These are phyloP conservation scores for Chionographis japonica DNA, from an alignment of 106 monocot genomes.

Conservation along the genomic window DNA sequence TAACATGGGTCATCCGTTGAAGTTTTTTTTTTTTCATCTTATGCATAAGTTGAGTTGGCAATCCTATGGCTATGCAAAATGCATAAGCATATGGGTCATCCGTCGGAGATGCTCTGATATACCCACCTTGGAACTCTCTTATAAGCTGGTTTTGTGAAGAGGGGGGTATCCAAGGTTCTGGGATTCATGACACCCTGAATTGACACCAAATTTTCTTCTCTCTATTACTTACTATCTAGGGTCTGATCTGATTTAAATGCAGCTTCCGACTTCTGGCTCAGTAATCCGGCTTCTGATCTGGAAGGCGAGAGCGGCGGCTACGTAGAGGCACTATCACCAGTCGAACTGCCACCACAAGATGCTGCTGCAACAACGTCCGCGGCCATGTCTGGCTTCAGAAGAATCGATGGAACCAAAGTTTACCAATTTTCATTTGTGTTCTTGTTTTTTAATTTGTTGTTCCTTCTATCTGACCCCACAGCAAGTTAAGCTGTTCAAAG, in stretches of 20 bases:
- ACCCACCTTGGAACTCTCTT: no score
- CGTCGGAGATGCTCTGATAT: no score
- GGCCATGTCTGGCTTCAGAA: not conserved
- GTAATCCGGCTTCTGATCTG: constrained; percentile 12
- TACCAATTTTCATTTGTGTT: not conserved
- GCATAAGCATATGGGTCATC: no score
- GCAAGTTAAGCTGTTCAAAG: not conserved
- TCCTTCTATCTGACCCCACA: constrained; percentile 19
- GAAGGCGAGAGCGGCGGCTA: constrained; percentile 7
- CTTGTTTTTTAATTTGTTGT: constrained; percentile 8
- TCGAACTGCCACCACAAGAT: constrained; percentile 17
- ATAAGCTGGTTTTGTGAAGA: no score
- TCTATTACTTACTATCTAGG: not conserved
- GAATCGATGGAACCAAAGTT: not conserved
- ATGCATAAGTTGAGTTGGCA: no score
- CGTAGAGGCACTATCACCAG: constrained; percentile 19
- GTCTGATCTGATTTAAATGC: constrained; percentile 10
- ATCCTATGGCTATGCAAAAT: no score
- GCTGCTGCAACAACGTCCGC: constrained; percentile 7
- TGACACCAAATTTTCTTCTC: not conserved
- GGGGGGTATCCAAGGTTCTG: no score
- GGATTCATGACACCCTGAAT: no score
- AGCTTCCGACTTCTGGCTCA: constrained; percentile 55
- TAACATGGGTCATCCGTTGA: no score
- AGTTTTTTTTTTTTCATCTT: no score